Evolutionary conservation across 2,329 filamentous ascomycete genomes (phyloP), one percentile per base, ranked within the genome.

Genomic region (Ophiostoma ulmi): DNA sequence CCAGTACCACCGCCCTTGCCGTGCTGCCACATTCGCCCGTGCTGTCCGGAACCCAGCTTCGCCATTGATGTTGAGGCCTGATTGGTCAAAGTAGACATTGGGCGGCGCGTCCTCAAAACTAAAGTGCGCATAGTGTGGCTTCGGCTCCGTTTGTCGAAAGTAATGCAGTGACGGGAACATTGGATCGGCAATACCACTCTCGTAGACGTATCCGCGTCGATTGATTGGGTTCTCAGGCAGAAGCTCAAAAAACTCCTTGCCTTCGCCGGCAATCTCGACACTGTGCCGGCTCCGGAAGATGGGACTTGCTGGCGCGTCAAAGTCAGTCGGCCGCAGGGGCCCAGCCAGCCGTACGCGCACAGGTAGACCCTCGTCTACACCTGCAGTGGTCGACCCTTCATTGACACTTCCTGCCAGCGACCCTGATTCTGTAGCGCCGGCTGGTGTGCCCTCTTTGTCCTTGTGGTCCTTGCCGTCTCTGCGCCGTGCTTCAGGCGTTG

Each of bases 21-120:
- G 86, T 5, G 94, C 91, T 35, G 91, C 93, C 0, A 98, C 90
- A 76, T 99, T 99, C 14, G 92, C 93, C 55, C 94, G 88, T 1
- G 91, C 90, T 84, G 94, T 95, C 72, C 96, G 87, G 85, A 95
- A 97, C 10, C 95, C 94, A 79, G 97, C 97, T 75, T 94, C 90
- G 17, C 95, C 97, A 0, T 92, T 97, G 69, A 97, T 88, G 67
- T 93, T 88, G 26, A 86, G 87, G 8, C 90, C 93, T 52, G 87
- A 85, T 73, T 87, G 87, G 76, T 93, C 90, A 77, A 97, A 93
- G 77, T 90, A 91, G 78, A 97, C 91, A 78, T 92, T 91, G 11
- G 90, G 88, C 44, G 94, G 92, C 44, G 91, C 90, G 80, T 99
- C 95, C 78, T 98, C 94, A 77, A 95, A 97, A 81, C 91, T 96